Conservation (phyloP, 257 asterid genomes). For the Fraxinus cuspidata region DNA sequence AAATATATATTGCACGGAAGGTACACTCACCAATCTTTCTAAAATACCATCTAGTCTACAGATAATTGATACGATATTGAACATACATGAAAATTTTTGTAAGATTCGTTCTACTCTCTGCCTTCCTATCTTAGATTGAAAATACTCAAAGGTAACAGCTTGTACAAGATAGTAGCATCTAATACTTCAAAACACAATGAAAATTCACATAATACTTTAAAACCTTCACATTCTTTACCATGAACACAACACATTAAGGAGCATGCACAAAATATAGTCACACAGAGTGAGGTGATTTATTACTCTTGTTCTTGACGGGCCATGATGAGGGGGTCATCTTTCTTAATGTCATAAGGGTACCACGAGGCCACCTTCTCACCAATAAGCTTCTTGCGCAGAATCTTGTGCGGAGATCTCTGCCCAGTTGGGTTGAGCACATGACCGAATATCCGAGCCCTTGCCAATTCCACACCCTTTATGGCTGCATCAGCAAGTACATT, state of each 20-base stretch:
- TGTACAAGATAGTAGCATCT: neutral
- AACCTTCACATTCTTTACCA: neutral
- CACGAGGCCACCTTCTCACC: constrained; percentile 82
- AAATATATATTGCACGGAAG: no score
- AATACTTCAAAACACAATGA: neutral
- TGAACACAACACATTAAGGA: neutral
- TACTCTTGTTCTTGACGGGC: constrained; percentile 74
- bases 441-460: constrained; percentile 89
- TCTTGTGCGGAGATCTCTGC: constrained; percentile 74
- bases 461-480: constrained; percentile 70
- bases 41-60: neutral
- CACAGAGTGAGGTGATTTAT: constrained; percentile 3
- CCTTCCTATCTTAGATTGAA: neutral
- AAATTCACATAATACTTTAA: neutral
- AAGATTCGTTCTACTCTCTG: neutral
- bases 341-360: constrained; percentile 77
- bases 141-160: neutral
- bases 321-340: constrained; percentile 69
- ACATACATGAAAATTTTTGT: neutral
- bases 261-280: neutral
- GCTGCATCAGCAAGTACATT: constrained; percentile 68
- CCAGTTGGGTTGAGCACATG: constrained; percentile 82
- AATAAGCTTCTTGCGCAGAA: constrained; percentile 85
- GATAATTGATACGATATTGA: neutral
- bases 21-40: neutral